Evolutionary conservation across 2,329 filamentous ascomycete species (phyloP).

Genomic region (Clonostachys chloroleuca): DNA sequence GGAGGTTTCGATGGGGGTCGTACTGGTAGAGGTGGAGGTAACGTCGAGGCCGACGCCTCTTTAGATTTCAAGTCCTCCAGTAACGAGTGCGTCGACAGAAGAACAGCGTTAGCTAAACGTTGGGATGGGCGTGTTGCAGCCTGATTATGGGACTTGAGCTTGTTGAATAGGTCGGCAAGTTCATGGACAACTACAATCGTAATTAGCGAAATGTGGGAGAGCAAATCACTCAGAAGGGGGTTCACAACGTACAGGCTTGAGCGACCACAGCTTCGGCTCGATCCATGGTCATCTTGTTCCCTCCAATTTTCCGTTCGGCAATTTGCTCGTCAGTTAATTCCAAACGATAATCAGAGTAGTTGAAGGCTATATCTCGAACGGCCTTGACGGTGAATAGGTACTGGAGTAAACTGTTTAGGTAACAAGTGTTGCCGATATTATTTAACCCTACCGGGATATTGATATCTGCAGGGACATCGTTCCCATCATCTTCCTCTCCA

Average conservation of each 20-base stretch:
- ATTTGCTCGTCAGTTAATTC: constrained; percentile 61
- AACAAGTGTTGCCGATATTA: constrained; percentile 97
- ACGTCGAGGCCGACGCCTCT: constrained; percentile 8
- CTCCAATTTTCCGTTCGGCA: constrained; percentile 68
- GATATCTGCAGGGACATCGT: constrained; percentile 18
- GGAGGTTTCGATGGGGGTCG: constrained; percentile 37
- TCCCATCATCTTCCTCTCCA: not conserved
- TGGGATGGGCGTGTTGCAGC: constrained; percentile 66
- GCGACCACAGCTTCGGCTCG: constrained; percentile 58
- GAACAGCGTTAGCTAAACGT: constrained; percentile 74
- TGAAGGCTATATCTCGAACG: constrained; percentile 73
- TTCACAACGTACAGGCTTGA: constrained; percentile 59
- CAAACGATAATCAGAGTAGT: constrained; percentile 69
- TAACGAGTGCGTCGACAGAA: constrained; percentile 49
- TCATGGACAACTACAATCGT: constrained; percentile 64
- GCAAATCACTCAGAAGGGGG: constrained; percentile 17
- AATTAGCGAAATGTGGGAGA: constrained; percentile 20
- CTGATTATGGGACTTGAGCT: constrained; percentile 60
- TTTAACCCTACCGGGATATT: constrained; percentile 78
- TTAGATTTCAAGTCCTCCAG: constrained; percentile 21
- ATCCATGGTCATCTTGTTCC: constrained; percentile 46
- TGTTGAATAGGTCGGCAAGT: constrained; percentile 64
- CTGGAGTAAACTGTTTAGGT: constrained; percentile 92
- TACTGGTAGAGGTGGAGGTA: constrained; percentile 45
- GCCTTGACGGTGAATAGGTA: constrained; percentile 89